These are phyloP conservation scores for Houttuynia cordata DNA, from an alignment of 164 flowering plant genomes.

Conservation along the genomic window DNA sequence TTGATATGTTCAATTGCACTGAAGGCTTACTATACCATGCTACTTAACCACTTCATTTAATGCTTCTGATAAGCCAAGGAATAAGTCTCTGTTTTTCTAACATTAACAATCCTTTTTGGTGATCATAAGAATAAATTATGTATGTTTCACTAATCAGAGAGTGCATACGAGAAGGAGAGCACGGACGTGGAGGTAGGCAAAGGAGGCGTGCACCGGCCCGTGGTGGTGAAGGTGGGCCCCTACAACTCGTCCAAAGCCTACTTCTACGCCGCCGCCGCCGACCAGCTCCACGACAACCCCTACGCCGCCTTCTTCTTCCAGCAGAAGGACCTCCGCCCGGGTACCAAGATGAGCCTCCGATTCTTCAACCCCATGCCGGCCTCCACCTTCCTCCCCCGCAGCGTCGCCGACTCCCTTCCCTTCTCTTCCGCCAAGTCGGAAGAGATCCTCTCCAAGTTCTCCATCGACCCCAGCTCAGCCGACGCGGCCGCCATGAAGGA, in stretches of 20 bases:
- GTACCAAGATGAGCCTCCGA: slow-evolving; percentile 12
- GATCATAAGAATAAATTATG: background rate
- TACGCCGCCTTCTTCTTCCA: slow-evolving; percentile 20
- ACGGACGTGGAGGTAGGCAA: slow-evolving; percentile 4
- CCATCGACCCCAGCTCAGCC: slow-evolving; percentile 18
- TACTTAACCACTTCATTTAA: too few species aligned
- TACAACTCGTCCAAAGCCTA: slow-evolving; percentile 1
- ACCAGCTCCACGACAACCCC: slow-evolving; percentile 18
- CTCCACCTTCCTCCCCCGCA: slow-evolving; percentile 27
- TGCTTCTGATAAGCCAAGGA: too few species aligned
- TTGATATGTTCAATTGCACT: too few species aligned
- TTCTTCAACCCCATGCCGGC: slow-evolving; percentile 14
- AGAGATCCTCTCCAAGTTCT: slow-evolving; percentile 18
- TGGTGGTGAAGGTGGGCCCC: slow-evolving; percentile 5
- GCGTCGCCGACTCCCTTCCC: slow-evolving; percentile 27
- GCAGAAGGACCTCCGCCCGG: slow-evolving; percentile 18
- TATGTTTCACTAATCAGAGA: slow-evolving; percentile 4
- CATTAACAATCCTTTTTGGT: too few species aligned
- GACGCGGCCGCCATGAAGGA: slow-evolving; percentile 25
- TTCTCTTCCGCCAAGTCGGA: slow-evolving; percentile 28
- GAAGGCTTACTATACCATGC: too few species aligned
- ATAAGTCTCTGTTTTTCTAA: too few species aligned
- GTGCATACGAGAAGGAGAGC: slow-evolving; percentile 10
- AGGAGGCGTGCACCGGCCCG: slow-evolving; percentile 12
- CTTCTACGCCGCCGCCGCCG: slow-evolving; percentile 12